These are phyloP conservation scores for Alternaria atra DNA, from an alignment of 2,329 filamentous ascomycete species.

Conservation along the genomic window DNA sequence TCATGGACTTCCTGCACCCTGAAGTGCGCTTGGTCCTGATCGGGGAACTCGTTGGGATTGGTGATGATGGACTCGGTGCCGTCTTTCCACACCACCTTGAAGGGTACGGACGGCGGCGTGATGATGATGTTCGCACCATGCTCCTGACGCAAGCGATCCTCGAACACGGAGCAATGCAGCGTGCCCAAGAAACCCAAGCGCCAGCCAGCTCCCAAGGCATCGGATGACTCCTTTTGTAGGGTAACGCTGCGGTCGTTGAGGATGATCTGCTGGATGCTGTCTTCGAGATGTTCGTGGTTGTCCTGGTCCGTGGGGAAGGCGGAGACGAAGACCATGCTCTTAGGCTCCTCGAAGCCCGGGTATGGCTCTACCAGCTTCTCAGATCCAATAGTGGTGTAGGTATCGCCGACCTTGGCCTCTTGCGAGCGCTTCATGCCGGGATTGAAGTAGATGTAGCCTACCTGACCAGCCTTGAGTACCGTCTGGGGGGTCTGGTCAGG, in stretches of 20 bases:
- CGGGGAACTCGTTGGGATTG: slow-evolving; percentile 89
- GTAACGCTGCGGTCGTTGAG: slow-evolving; percentile 96
- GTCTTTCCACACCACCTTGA: slow-evolving; percentile 81
- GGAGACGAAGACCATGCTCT: slow-evolving; percentile 98
- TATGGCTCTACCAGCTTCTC: slow-evolving; percentile 81
- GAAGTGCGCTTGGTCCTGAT: slow-evolving; percentile 66
- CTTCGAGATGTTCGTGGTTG: slow-evolving; percentile 85
- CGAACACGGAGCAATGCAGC: slow-evolving; percentile 97
- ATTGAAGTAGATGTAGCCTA: slow-evolving; percentile 97
- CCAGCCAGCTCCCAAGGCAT: slow-evolving; percentile 93
- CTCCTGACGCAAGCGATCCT: slow-evolving; percentile 92
- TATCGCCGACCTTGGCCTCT: slow-evolving; percentile 96
- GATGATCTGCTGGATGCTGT: slow-evolving; percentile 92
- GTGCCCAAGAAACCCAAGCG: slow-evolving; percentile 95
- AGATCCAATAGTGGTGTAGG: slow-evolving; percentile 82
- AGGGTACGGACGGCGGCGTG: slow-evolving; percentile 93
- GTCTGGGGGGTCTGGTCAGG: slow-evolving; percentile 84
- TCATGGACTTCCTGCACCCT: slow-evolving; percentile 72
- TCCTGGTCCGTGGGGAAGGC: slow-evolving; percentile 93
- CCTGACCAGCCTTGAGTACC: slow-evolving; percentile 85
- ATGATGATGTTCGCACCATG: slow-evolving; percentile 96
- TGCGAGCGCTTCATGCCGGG: slow-evolving; percentile 97
- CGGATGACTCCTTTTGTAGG: slow-evolving; percentile 90
- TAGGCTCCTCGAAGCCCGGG: slow-evolving; percentile 94
- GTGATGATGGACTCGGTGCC: slow-evolving; percentile 81